Conservation (phyloP, 352 stramenopile genomes). For the Globisporangium emineosum region DNA sequence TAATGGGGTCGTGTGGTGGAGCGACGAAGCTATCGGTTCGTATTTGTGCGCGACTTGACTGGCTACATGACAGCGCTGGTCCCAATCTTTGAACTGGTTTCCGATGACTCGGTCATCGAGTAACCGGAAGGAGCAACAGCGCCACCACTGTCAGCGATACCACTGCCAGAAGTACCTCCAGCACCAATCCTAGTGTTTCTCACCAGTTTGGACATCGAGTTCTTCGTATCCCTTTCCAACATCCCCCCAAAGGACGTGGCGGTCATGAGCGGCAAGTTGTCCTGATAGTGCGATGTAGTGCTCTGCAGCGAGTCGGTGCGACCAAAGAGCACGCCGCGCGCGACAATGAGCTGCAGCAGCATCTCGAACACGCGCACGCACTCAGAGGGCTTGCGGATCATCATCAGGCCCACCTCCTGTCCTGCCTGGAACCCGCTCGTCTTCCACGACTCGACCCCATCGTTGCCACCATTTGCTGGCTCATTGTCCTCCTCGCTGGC, state of each 20-base stretch:
- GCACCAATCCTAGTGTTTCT: neutral
- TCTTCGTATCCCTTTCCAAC: neutral
- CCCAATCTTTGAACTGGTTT: constrained; percentile 4
- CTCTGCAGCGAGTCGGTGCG: constrained; percentile 21
- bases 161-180: neutral
- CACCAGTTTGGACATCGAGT: neutral
- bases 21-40: no score
- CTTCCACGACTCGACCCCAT: constrained; percentile 26
- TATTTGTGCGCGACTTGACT: no score
- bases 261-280: constrained; percentile 36
- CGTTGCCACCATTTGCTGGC: constrained; percentile 6
- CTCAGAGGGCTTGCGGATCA: constrained; percentile 21
- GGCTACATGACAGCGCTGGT: neutral
- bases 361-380: constrained; percentile 56
- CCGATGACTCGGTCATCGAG: constrained; percentile 16
- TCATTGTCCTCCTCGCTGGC: constrained; percentile 11
- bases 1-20: no score
- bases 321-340: constrained; percentile 26
- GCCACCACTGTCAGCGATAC: neutral
- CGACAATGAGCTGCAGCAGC: constrained; percentile 47
- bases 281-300: constrained; percentile 28
- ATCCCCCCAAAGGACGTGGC: constrained; percentile 7
- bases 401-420: constrained; percentile 26
- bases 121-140: neutral
- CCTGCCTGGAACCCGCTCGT: constrained; percentile 21